Evolutionary conservation across 257 asterid species (phyloP).

Genomic region (Anisodus acutangulus): DNA sequence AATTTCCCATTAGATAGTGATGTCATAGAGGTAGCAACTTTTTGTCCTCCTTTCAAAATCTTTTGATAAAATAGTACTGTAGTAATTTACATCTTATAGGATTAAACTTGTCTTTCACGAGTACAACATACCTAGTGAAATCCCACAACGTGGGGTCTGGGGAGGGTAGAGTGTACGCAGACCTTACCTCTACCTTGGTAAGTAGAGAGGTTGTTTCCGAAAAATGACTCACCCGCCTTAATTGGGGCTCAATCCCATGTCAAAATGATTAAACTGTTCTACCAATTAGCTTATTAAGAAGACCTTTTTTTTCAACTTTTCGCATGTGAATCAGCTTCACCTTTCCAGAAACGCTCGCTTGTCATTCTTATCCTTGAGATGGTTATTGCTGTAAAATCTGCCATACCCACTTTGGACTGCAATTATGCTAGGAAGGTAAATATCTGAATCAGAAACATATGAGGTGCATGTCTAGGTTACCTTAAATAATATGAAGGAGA

Average conservation of each 20-base stretch:
- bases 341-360: background rate
- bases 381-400: background rate
- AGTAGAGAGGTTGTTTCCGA: background rate
- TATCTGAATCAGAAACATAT: slow-evolving; percentile 3
- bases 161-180: too few relatives aligned
- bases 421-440: background rate
- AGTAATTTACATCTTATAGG: background rate
- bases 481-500: background rate
- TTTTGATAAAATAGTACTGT: background rate
- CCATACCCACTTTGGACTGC: background rate
- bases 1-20: background rate
- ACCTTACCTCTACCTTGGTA: background rate
- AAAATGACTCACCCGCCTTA: background rate
- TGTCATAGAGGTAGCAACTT: background rate
- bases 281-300: background rate
- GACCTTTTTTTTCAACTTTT: background rate
- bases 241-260: background rate
- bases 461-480: background rate
- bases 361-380: slow-evolving; percentile 15
- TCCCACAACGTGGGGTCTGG: too few relatives aligned
- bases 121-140: background rate
- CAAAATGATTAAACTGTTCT: slow-evolving; percentile 4
- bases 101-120: background rate
- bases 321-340: background rate
- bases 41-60: background rate